These are phyloP conservation scores for Evernia prunastri DNA, from an alignment of 495 filamentous ascomycete species.

Conservation along the genomic window DNA sequence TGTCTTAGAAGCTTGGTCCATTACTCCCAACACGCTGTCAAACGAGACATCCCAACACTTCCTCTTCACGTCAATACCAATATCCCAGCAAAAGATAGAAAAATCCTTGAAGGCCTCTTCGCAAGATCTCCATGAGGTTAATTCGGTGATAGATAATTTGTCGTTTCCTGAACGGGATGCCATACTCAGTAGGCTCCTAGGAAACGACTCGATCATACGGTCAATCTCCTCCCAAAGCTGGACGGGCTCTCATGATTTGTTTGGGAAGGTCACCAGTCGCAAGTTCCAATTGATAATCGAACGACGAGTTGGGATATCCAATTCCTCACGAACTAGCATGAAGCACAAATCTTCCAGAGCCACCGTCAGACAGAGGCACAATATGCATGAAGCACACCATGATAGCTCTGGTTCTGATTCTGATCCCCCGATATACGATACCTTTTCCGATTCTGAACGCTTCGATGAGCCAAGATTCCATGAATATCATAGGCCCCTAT, in stretches of 20 bases:
- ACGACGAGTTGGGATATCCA: neutral
- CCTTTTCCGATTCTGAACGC: neutral
- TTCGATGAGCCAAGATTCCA: neutral
- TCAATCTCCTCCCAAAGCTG: constrained; percentile 3
- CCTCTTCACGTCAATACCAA: neutral
- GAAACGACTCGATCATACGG: neutral
- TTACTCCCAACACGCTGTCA: neutral
- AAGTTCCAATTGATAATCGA: neutral
- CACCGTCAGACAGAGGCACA: neutral
- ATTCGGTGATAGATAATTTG: neutral
- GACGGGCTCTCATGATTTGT: constrained; percentile 3
- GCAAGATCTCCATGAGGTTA: neutral
- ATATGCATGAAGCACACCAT: neutral
- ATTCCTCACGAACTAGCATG: neutral
- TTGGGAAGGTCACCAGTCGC: constrained; percentile 3
- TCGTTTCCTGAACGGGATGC: neutral
- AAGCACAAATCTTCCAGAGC: neutral
- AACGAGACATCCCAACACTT: neutral
- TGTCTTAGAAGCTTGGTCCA: neutral
- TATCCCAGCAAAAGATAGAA: neutral
- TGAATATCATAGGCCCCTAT: no score
- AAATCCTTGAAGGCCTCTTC: neutral
- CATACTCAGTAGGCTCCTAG: neutral
- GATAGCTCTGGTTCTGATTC: neutral
- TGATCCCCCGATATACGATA: neutral